Conservation (phyloP, 768 basidiomycete genomes). For the Rhodocollybia butyracea region DNA sequence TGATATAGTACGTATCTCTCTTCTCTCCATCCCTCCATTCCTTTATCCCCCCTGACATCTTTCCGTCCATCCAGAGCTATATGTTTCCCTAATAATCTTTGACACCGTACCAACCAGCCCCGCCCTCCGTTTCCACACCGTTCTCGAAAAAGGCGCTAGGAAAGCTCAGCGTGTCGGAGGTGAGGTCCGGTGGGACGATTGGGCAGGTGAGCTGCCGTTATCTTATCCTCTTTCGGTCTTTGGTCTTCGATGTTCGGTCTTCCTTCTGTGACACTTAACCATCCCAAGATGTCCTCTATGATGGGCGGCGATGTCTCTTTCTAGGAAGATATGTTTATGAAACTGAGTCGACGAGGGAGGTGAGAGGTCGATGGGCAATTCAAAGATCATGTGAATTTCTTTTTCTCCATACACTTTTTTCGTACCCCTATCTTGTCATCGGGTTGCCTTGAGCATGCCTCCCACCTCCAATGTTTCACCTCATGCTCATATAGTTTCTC, state of each 20-base stretch:
- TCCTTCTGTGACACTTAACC: background rate
- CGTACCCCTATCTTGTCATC: too few species aligned
- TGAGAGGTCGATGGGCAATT: constrained; percentile 99
- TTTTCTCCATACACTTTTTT: background rate
- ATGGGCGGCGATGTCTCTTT: constrained; percentile 90
- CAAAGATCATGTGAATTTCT: constrained; percentile 84
- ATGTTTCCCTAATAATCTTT: constrained; percentile 98
- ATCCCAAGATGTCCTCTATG: constrained; percentile 97
- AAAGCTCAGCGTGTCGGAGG: constrained; percentile 88
- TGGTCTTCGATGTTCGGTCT: background rate
- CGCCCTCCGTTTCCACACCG: constrained; percentile 93
- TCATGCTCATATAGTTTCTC: too few species aligned
- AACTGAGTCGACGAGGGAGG: constrained; percentile 95
- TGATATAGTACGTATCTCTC: too few species aligned
- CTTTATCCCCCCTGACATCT: background rate
- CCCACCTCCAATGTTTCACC: too few species aligned
- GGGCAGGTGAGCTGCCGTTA: too few species aligned
- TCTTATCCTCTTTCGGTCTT: background rate
- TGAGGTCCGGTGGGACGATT: constrained; percentile 96
- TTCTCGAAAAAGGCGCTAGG: constrained; percentile 96
- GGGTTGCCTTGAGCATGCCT: too few species aligned
- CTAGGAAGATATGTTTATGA: constrained; percentile 98
- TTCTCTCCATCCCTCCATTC: background rate
- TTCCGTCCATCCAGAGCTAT: background rate
- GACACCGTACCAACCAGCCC: constrained; percentile 99